A percentile compares a stretch with the other conserved stretches of the same genome.
Conservation (phyloP, 495 filamentous ascomycete species). For the Aspergillus egyptiacus region DNA sequence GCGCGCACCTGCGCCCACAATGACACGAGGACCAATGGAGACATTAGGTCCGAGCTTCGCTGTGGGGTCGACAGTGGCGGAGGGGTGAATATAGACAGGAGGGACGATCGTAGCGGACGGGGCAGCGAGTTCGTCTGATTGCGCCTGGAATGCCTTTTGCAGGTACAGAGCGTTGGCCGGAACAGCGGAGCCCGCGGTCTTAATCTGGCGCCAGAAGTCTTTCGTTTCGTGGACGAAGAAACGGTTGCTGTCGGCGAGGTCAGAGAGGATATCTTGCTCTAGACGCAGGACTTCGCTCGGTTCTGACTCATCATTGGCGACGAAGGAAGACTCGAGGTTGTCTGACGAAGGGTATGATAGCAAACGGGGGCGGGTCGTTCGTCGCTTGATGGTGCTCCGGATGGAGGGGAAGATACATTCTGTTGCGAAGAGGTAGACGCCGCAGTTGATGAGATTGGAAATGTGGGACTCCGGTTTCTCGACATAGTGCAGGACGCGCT, state of each 20-base stretch:
- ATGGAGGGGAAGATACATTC: slow-evolving; percentile 97
- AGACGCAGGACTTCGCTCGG: slow-evolving; percentile 87
- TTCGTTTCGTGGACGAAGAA: slow-evolving; percentile 99
- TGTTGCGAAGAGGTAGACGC: slow-evolving; percentile 94
- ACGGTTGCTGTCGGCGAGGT: slow-evolving; percentile 93
- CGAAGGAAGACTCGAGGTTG: slow-evolving; percentile 77
- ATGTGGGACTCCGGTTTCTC: slow-evolving; percentile 99
- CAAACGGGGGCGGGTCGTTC: slow-evolving; percentile 83
- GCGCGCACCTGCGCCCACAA: slow-evolving; percentile 81
- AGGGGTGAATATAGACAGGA: slow-evolving; percentile 95
- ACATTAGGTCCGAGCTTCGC: slow-evolving; percentile 98
- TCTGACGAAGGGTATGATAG: slow-evolving; percentile 93
- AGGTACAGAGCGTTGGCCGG: slow-evolving; percentile 97
- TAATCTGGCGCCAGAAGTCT: slow-evolving; percentile 99
- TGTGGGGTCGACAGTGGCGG: slow-evolving; percentile 86
- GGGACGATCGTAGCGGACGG: slow-evolving; percentile 87
- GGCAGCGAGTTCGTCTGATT: slow-evolving; percentile 72
- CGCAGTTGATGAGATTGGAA: slow-evolving; percentile 98
- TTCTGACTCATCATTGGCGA: slow-evolving; percentile 67
- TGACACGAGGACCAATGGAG: slow-evolving; percentile 80
- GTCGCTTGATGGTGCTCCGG: slow-evolving; percentile 90
- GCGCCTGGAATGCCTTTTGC: slow-evolving; percentile 84
- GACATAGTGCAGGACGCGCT: slow-evolving; percentile 96
- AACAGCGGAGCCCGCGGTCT: slow-evolving; percentile 95
- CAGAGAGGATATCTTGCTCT: slow-evolving; percentile 95